Evolutionary conservation across 441 rosid species (phyloP), one percentile per base, ranked within the genome.

Genomic region (Iberis amara): DNA sequence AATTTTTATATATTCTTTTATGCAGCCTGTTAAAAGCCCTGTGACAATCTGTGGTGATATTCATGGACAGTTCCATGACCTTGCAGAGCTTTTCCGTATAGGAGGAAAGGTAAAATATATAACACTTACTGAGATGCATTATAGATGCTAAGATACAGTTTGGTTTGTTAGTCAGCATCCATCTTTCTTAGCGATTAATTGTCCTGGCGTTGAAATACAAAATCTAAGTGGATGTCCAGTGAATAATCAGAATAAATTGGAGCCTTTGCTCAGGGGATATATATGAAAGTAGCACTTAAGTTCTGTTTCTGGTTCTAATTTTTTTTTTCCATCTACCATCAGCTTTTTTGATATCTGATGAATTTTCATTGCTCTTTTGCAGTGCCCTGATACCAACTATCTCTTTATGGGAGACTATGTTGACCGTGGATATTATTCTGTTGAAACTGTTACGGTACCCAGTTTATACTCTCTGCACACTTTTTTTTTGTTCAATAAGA

Each of bases 381-480:
- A 83, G 91, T 83, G 91, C 62, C 91, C 87, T 33, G 87, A 80
- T 73, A 80, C 91, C 56, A 83, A 83, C 71, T 83, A 80, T 76
- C 63, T 83, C 65, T 83, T 83, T 69, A 83, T 80, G 87, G 91
- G 91, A 63, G 91, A 83, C 65, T 80, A 83, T 37, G 87, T 83
- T 43, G 87, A 83, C 62, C 87, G 85, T 64, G 87, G 87, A 6
- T 83, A 79, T 70, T 80, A 83, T 67, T 83, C 91, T 52, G 87
- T 80, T 4, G 87, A 83, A 76, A 83, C 91, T 48, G 85, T 83
- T 37, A 75, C 87, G 70, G 91, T 77, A 76, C 50, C 49, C 68
- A 32, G 27, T 9, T 52, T 51, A 43, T 47, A 40, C 42, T 11
- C 18, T 59, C 31, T 41, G n/a, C 46, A 26, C 7, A 11, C 11